Percentiles rank a stretch among this genome's conserved stretches.
phyloP scores from a whole-genome alignment of 306 rosid genomes.

The Dryas alaskensis region DNA sequence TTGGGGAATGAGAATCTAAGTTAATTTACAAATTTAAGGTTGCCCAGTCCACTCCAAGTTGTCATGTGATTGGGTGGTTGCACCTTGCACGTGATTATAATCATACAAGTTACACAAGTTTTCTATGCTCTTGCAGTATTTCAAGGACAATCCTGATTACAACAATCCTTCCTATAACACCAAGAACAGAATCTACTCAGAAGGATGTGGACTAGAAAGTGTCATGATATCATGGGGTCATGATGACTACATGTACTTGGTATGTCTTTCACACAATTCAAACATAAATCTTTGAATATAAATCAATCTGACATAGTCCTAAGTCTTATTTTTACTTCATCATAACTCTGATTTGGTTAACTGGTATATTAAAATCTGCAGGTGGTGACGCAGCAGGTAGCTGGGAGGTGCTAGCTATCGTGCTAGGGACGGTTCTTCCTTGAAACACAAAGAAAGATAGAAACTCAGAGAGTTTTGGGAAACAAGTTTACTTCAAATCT shows the following conservation, averaged over 20 bases:
- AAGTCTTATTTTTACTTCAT: background rate
- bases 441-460: no score
- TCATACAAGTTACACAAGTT: background rate
- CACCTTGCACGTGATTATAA: background rate
- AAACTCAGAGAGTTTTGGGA: no score
- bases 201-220: slow-evolving; percentile 58
- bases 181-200: slow-evolving; percentile 42
- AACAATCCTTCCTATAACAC: slow-evolving; percentile 35
- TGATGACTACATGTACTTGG: slow-evolving; percentile 72
- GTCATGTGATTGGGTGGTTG: no score
- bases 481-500: no score
- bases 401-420: no score
- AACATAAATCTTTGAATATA: no score
- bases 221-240: slow-evolving; percentile 68
- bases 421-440: no score
- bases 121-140: slow-evolving; percentile 37
- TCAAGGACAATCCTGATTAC: slow-evolving; percentile 52
- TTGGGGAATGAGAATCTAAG: no score
- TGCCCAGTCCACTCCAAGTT: no score
- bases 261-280: slow-evolving; percentile 6
- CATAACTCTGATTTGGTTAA: background rate
- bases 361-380: slow-evolving; percentile 17
- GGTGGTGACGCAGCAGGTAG: slow-evolving; percentile 24
- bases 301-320: background rate
- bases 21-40: no score